Conservation (phyloP, 1,284 basidiomycete genomes). For the Ustilago hordei region DNA sequence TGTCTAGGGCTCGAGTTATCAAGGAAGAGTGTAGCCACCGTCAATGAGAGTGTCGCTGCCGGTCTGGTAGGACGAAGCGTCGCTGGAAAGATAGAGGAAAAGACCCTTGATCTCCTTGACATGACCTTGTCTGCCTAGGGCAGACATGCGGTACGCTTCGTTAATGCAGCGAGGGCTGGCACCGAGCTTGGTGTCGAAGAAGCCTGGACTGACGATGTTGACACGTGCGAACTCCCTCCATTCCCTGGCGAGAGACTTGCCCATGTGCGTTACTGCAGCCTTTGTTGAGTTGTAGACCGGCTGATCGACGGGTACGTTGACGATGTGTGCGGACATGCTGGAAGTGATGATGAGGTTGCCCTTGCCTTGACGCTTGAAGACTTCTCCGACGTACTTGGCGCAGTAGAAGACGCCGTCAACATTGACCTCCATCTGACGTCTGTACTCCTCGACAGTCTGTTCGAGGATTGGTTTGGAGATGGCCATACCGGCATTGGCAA, state of each 20-base stretch:
- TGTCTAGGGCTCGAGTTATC: not conserved
- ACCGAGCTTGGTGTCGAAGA: slow-evolving; percentile 67
- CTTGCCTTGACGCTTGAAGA: slow-evolving; percentile 67
- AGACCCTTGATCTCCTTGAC: slow-evolving; percentile 67
- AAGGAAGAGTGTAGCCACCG: slow-evolving; percentile 61
- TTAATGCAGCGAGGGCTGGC: slow-evolving; percentile 45
- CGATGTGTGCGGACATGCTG: slow-evolving; percentile 60
- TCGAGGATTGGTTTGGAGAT: slow-evolving; percentile 52
- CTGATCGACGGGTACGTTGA: slow-evolving; percentile 62
- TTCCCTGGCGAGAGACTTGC: slow-evolving; percentile 57
- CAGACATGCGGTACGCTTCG: slow-evolving; percentile 57
- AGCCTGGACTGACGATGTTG: slow-evolving; percentile 69
- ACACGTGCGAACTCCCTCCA: slow-evolving; percentile 68
- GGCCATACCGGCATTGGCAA: slow-evolving; percentile 55
- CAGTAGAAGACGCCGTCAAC: slow-evolving; percentile 58
- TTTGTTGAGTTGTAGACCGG: slow-evolving; percentile 60
- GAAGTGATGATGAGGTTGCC: slow-evolving; percentile 65
- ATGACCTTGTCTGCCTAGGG: slow-evolving; percentile 62
- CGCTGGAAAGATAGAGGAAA: slow-evolving; percentile 60
- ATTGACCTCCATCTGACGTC: slow-evolving; percentile 62
- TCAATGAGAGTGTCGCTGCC: slow-evolving; percentile 59
- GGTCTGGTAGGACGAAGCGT: slow-evolving; percentile 55
- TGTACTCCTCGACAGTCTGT: slow-evolving; percentile 57
- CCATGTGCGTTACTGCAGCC: slow-evolving; percentile 61
- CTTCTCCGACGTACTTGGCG: slow-evolving; percentile 58